Base-by-base conservation (phyloP, 192 early-diverging fungal genomes). In the Podochytrium sp. region DNA sequence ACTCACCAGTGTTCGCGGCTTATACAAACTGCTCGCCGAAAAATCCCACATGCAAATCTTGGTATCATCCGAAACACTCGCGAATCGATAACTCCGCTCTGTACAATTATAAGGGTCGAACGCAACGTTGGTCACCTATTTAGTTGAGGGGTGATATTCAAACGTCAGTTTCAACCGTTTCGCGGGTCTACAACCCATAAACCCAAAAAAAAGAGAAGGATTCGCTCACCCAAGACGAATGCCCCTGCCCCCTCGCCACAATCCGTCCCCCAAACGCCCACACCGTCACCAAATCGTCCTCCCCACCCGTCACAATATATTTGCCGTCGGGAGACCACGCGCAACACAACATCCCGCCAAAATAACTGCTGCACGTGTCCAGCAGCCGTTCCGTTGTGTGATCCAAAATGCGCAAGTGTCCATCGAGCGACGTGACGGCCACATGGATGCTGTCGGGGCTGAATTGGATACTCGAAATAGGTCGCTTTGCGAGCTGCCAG, bases 41-140 rank as follows among this genome's bases (percentile, higher is more conserved):
- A 99, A 97, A 76, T 99, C 97, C 95, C 97, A 97, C 7, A 99
- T 75, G n/a, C 93, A 77, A 1, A 99, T 68, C 62, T 88, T 85
- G 5, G 91, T 87, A 76, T 97, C 95, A 49, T 99, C 95, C 23
- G 59, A 59, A 27, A 96, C 92, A 68, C 92, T 95, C 52, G 89
- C 92, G 77, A 99, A 92, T 30, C 94, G 78, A 77, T 94, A 96
- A 25, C 86, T 91, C 41, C 85, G 76, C n/a, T 92, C 92, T 60
- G 89, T 90, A 67, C 91, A 93, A 47, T 85, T 82, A 82, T 87
- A 83, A 4, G 90, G 87, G 74, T 98, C 97, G 86, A 97, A 98
- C 16, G 88, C 87, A 0, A 97, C 86, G 23, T 81, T 80, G 27
- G 86, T 94, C 16, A 81, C 76, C 81, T 78, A 2, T 47, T 16